Percentiles rank a stretch among this genome's conserved stretches.
phyloP scores from a whole-genome alignment of 768 basidiomycete species.

The Gymnopilus junonius region DNA sequence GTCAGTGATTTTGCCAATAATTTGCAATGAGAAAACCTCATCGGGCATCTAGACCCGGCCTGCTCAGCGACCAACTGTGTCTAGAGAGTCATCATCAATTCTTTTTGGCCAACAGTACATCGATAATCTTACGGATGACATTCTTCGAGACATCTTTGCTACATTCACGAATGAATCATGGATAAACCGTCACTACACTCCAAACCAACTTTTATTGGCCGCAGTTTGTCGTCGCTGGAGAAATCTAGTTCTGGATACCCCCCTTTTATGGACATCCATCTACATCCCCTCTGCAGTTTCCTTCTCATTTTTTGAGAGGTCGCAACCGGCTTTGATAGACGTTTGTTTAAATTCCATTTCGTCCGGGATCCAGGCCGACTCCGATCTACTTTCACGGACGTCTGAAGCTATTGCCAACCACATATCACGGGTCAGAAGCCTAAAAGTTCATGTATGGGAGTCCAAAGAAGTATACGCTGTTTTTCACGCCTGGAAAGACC shows the following conservation, averaged over 20 bases:
- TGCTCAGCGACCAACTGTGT: neutral
- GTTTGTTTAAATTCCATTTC: slow-evolving; percentile 18
- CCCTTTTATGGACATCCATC: slow-evolving; percentile 34
- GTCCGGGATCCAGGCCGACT: neutral
- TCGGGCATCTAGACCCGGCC: neutral
- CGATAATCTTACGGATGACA: slow-evolving; percentile 9
- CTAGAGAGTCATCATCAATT: neutral
- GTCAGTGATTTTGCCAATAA: neutral
- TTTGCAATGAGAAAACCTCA: neutral
- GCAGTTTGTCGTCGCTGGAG: slow-evolving; percentile 35
- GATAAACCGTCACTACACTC: neutral
- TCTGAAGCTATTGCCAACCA: slow-evolving; percentile 9
- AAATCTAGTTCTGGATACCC: slow-evolving; percentile 25
- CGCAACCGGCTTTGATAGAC: slow-evolving; percentile 24
- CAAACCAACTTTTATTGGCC: slow-evolving; percentile 19
- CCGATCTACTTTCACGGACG: neutral
- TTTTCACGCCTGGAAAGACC: neutral
- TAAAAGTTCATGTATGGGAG: slow-evolving; percentile 8
- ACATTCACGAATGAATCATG: neutral
- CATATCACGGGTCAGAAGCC: slow-evolving; percentile 8
- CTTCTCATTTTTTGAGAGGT: slow-evolving; percentile 32
- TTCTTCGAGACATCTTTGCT: slow-evolving; percentile 11
- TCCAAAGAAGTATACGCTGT: slow-evolving; percentile 5
- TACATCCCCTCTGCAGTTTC: slow-evolving; percentile 15
- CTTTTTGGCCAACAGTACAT: neutral